Base-by-base conservation (phyloP, 805 yeast species). In the Spencermartinsiella europaea region DNA sequence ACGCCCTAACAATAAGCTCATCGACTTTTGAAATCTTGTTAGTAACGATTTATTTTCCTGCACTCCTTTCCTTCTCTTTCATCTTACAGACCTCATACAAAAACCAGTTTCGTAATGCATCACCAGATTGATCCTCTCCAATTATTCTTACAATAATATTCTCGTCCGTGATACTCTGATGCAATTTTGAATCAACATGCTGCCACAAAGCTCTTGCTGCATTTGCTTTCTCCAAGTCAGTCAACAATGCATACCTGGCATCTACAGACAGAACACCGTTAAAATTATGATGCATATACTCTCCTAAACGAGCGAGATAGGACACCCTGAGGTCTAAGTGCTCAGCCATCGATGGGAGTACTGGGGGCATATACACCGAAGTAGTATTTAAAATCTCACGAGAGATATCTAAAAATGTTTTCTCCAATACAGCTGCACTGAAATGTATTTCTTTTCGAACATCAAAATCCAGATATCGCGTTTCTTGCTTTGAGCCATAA, bases 321-420 rank as follows among this genome's bases (percentile, higher is more conserved):
- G 65, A 57, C 2, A 71, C 63, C 44, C 95, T 75, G 44, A 74
- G 63, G 3, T 62, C 64, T 33, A 86, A 67, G 47, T 78, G 81
- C 15, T 73, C 75, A 5, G 66, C 69, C 8, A 80, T 55, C 1
- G 81, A 72, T 0, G 80, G 73, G 8, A 75, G 64, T 36, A 73
- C 64, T 2, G 76, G 70, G 2, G 87, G 81, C 16, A 83, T 66
- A 53, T 80, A 82, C 4, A 69, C 64, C 0, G 86, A 79, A 0
- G 67, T 66, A 3, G 87, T 78, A 16, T 65, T 58, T 25, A 84
- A 58, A 7, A 90, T 73, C 49, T 84, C 90, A 12, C 68, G 57
- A 1, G 77, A 66, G 2, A 85, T 74, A 4, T 65, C 56, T 1
- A 62, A 50, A 2, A 84, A 62, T n/a, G 90, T 81, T 2, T 53